Base-by-base conservation (phyloP, 495 filamentous ascomycete genomes). In the Glonium stellatum region DNA sequence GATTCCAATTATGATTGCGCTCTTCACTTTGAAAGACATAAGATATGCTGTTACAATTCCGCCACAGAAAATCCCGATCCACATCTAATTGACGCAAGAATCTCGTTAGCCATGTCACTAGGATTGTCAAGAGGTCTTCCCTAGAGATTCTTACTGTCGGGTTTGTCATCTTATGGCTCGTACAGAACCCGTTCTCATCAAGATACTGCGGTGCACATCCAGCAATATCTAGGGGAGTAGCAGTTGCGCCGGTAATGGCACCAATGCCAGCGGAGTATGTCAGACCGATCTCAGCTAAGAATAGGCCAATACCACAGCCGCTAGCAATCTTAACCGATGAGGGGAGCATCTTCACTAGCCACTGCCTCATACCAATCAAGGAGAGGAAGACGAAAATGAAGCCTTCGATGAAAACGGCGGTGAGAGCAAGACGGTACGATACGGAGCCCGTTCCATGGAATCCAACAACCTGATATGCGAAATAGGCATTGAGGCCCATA, bases 401-500 rank as follows among this genome's bases (percentile, higher is more conserved):
- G 10, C 89, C 89, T 69, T 93, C 89, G 10, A 90, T 83, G 67
- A 93, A 93, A 47, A 91, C 87, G 4, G 88, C 87, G 12, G 87
- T 90, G 35, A 93, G 72, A 15, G 89, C 88, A 2, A 88, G 75
- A 18, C 75, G 66, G 70, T 87, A 93, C 0, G 86, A 79, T 35
- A 91, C 83, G 35, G 75, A 68, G 5, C 87, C 87, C 1, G 69
- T 70, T 5, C 89, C 89, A 64, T 91, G 83, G 54, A 72, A 78
- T 19, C 89, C 89, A 50, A 92, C 88, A 37, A 93, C 87, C 46
- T 87, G 87, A 69, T 89, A 93, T 15, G 89, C 81, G 60, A 93
- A 92, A 69, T 92, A 92, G 3, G 88, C 88, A 69, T 92, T 92
- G 58, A 92, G 62, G 21, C 89, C 89, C 87, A 93, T 89, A 37